phyloP scores from a whole-genome alignment of 257 asterid species.

The Nicotiana noctiflora region DNA sequence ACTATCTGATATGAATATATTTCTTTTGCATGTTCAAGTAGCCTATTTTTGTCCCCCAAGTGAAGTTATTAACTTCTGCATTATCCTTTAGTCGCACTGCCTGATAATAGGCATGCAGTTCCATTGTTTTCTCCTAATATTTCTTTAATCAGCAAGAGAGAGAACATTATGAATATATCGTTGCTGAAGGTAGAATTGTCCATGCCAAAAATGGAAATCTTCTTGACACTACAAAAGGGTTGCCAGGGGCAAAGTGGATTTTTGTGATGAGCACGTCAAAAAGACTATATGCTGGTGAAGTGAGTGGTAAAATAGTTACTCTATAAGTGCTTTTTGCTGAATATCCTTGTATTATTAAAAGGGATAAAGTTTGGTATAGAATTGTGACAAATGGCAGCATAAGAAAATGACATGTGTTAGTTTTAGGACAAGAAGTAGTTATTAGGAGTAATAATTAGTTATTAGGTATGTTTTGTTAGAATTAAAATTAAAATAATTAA shows the following conservation, averaged over 20 bases:
- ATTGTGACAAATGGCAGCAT: too few species aligned
- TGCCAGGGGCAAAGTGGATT: constrained; percentile 67
- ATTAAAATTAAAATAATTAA: too few species aligned
- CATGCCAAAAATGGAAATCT: constrained; percentile 42
- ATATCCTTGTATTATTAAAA: too few species aligned
- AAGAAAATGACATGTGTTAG: too few species aligned
- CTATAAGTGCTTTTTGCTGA: too few species aligned
- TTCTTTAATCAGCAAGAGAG: constrained; percentile 69
- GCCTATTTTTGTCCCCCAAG: neutral
- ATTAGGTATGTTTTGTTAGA: too few species aligned
- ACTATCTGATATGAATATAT: neutral
- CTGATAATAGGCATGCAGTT: neutral
- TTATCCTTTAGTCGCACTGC: neutral
- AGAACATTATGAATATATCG: constrained; percentile 51
- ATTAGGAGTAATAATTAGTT: too few species aligned
- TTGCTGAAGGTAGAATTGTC: constrained; percentile 52
- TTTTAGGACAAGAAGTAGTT: too few species aligned
- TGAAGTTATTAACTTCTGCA: neutral
- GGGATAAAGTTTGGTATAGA: too few species aligned
- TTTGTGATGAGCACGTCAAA: constrained; percentile 91
- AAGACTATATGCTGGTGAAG: too few species aligned
- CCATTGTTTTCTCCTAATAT: neutral
- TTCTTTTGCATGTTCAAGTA: neutral
- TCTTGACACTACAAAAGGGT: constrained; percentile 51
- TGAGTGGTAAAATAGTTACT: too few species aligned